Base-by-base conservation (phyloP, 441 rosid species). In the Geranium incanum region DNA sequence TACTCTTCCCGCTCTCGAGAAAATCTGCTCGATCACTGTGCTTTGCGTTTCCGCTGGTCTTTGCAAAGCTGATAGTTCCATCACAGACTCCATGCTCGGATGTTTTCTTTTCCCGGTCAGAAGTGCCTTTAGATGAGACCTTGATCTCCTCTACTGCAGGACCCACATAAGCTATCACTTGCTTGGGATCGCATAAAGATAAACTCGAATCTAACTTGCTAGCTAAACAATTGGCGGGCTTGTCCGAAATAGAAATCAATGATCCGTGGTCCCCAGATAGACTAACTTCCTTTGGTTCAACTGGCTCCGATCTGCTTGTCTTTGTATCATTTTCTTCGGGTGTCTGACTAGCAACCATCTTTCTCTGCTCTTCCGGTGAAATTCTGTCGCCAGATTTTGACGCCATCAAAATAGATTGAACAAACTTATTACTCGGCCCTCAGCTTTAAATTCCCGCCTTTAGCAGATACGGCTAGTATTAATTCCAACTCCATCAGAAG, bases 1-100 rank as follows among this genome's bases (percentile, higher is more conserved):
- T 92, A 36, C 95, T 90, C 82, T 89, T 95, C 12, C 85, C 84
- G 68, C 99, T 92, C 79, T 94, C 99, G 62, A 94, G 93, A 0
- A 96, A 92, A 83, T 94, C 94, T 50, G 88, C 89, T 67, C 86
- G 83, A 33, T 85, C 83, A 79, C 93, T 89, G 68, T 85, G 87
- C 70, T 89, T 88, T 13, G 80, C 79, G 69, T 86, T 91, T 79
- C 90, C 97, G 15, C 78, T 86, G 82, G 84, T 86, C 78, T 92
- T 85, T 28, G 87, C 96, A 75, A 89, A 71, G 68, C 89, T 85
- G 15, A 92, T 71, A 85, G 87, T 85, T 73, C 90, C 93, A 77
- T 94, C 97, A 73, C 95, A 88, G 38, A 75, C 75, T 80, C 69
- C 79, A 59, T 72, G 57, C 60, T 71, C 82, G 4, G 57, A 57